Conservation (phyloP, 805 yeast species). For the Torulaspora gathmanii region DNA sequence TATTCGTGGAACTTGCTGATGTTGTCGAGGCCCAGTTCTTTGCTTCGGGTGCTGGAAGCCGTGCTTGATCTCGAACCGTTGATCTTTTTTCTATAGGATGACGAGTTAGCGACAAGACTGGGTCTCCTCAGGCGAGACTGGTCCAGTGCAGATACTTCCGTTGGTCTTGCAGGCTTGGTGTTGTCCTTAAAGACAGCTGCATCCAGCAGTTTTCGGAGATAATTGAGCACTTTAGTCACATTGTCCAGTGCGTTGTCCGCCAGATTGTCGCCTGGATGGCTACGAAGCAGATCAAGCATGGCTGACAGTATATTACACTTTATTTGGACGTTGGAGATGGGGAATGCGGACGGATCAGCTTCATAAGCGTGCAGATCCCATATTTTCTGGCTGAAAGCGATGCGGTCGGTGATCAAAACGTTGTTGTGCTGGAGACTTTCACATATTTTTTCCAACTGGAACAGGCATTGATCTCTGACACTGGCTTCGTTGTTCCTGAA, state of each 20-base stretch:
- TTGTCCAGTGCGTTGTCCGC: slow-evolving; percentile 5
- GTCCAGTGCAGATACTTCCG: neutral
- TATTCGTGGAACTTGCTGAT: slow-evolving; percentile 11
- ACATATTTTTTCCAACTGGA: slow-evolving; percentile 9
- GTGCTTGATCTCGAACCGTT: no score
- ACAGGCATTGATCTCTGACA: slow-evolving; percentile 8
- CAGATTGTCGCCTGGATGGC: slow-evolving; percentile 4
- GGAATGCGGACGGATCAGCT: slow-evolving; percentile 11
- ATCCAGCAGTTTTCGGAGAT: slow-evolving; percentile 11
- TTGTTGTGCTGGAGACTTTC: slow-evolving; percentile 14
- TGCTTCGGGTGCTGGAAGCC: neutral
- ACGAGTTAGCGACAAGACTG: neutral
- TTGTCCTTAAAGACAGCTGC: slow-evolving; percentile 2
- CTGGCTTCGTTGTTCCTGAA: neutral
- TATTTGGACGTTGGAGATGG: slow-evolving; percentile 17
- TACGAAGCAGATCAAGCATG: slow-evolving; percentile 11
- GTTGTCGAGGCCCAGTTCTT: slow-evolving; percentile 2
- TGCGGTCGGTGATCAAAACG: slow-evolving; percentile 10
- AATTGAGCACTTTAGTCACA: slow-evolving; percentile 11
- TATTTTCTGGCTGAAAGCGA: slow-evolving; percentile 10
- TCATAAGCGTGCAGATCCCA: slow-evolving; percentile 15
- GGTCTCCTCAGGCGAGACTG: neutral
- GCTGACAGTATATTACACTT: slow-evolving; percentile 18
- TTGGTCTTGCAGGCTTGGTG: neutral
- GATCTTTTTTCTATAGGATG: neutral